Conservation (phyloP, 371 early-diverging fungal genomes). For the Mortierella sp. region DNA sequence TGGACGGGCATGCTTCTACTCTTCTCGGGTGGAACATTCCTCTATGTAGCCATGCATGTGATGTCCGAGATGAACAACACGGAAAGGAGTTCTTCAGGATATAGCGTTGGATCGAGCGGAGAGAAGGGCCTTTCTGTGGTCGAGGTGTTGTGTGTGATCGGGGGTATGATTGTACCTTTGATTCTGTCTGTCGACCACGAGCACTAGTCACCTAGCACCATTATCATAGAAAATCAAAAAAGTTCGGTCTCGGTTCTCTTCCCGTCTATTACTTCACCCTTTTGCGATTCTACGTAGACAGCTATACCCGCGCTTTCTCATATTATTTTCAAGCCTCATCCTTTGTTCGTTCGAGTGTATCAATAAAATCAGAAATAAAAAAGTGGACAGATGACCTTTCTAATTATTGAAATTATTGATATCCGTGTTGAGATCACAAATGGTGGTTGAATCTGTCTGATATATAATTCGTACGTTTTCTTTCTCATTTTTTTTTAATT, state of each 20-base stretch:
- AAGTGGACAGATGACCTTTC: not conserved
- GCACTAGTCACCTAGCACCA: conserved; percentile 12
- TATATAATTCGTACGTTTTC: no score
- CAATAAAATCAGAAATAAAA: not conserved
- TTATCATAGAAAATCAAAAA: not conserved
- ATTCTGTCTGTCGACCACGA: conserved; percentile 51
- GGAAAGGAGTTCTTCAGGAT: conserved; percentile 29
- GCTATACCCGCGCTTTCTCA: conserved; percentile 13
- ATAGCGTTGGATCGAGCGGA: conserved; percentile 32
- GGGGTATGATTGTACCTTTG: conserved; percentile 51
- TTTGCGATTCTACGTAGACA: conserved; percentile 7
- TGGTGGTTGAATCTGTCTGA: no score
- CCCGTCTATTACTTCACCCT: not conserved
- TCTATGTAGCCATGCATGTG: conserved; percentile 88
- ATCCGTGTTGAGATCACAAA: no score
- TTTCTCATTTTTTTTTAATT: not conserved
- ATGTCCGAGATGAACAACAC: conserved; percentile 53
- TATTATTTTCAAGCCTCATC: not conserved
- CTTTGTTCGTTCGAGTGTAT: not conserved
- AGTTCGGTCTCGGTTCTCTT: not conserved
- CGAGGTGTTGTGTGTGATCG: conserved; percentile 47
- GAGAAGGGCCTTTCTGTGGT: conserved; percentile 47
- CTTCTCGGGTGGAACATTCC: conserved; percentile 90
- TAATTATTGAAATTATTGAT: conserved; percentile 1
- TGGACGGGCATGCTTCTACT: conserved; percentile 89